Conservation (phyloP, 805 yeast genomes). For the Metschnikowia noctiluminum region DNA sequence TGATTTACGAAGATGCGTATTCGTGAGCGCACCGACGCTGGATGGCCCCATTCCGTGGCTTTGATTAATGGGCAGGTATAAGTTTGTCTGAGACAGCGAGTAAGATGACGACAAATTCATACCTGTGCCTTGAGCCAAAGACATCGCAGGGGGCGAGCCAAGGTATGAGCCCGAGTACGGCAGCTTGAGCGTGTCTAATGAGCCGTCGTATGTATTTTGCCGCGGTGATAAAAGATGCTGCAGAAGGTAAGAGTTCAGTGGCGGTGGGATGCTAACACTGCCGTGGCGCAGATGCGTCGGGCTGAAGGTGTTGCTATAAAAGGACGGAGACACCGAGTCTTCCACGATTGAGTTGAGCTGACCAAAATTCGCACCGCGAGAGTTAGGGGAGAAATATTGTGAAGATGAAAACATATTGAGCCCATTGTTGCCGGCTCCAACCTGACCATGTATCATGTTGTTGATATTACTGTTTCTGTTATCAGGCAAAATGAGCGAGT, state of each 20-base stretch:
- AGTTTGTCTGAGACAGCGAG: slow-evolving; percentile 1
- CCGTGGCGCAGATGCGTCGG: slow-evolving; percentile 31
- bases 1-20: slow-evolving; percentile 5
- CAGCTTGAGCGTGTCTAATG: slow-evolving; percentile 35
- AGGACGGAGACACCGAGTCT: slow-evolving; percentile 16
- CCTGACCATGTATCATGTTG: neutral
- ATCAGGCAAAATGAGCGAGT: slow-evolving; percentile 37
- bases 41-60: slow-evolving; percentile 6
- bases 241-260: slow-evolving; percentile 31
- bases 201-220: slow-evolving; percentile 24
- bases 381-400: slow-evolving; percentile 41
- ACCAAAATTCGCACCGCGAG: slow-evolving; percentile 23
- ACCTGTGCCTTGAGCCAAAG: slow-evolving; percentile 18
- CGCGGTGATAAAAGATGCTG: slow-evolving; percentile 38
- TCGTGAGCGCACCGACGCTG: slow-evolving; percentile 5
- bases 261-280: slow-evolving; percentile 29
- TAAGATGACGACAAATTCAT: slow-evolving; percentile 6
- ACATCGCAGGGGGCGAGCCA: slow-evolving; percentile 35
- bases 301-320: slow-evolving; percentile 24
- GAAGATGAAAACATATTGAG: slow-evolving; percentile 29
- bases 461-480: slow-evolving; percentile 12
- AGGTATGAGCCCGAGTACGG: slow-evolving; percentile 31
- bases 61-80: slow-evolving; percentile 6
- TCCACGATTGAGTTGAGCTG: slow-evolving; percentile 35
- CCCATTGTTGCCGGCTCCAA: slow-evolving; percentile 1